A percentile compares a stretch with the other conserved stretches of the same genome.
phyloP scores from a whole-genome alignment of 768 basidiomycete species.

The Clavaria fumosa region DNA sequence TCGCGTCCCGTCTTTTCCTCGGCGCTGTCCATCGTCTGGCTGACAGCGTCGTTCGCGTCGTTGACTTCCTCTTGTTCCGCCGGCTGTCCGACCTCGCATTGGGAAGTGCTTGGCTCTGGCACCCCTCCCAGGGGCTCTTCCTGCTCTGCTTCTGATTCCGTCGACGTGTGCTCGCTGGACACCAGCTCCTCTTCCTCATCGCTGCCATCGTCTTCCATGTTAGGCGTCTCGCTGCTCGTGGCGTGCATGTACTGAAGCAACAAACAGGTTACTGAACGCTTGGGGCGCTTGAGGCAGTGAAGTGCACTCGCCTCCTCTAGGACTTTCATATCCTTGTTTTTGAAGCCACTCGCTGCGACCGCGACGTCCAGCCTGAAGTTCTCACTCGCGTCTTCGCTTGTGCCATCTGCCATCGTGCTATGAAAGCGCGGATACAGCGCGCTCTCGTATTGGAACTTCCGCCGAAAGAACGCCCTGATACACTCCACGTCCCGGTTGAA shows the following conservation, averaged over 20 bases:
- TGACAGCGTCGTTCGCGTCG: conserved; percentile 3
- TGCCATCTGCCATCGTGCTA: conserved; percentile 34
- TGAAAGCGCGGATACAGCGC: conserved; percentile 76
- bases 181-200: conserved; percentile 21
- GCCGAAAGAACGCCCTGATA: conserved; percentile 81
- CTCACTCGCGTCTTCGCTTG: conserved; percentile 20
- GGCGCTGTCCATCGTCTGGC: not conserved
- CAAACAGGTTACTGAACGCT: no score
- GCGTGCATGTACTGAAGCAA: conserved; percentile 64
- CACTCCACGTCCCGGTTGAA: conserved; percentile 98
- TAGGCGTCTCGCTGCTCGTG: conserved; percentile 24
- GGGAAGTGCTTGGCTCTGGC: no score
- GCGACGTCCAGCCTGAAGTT: conserved; percentile 78
- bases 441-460: conserved; percentile 89
- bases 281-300: no score
- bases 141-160: no score
- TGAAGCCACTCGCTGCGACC: conserved; percentile 91
- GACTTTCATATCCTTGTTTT: conserved; percentile 62
- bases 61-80: conserved; percentile 2
- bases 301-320: conserved; percentile 60
- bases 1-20: no score
- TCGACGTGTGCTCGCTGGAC: no score
- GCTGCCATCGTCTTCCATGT: conserved; percentile 18
- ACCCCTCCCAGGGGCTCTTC: no score
- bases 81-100: no score